phyloP scores from a whole-genome alignment of 2,329 filamentous ascomycete genomes.

The Penicillium sp. region DNA sequence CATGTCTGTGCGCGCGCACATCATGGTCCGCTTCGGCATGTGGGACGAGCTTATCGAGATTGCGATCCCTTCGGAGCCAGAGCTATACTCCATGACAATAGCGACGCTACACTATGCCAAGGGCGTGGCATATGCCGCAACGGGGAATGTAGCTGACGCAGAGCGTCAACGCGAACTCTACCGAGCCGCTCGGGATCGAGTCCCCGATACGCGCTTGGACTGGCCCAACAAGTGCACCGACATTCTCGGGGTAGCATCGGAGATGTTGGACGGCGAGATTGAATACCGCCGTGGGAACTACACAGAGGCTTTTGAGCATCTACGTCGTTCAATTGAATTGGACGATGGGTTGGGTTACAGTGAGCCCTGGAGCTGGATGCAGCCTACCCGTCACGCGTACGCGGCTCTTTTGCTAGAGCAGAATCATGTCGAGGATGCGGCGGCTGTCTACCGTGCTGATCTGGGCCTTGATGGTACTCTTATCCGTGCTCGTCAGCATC shows the following conservation, averaged over 20 bases:
- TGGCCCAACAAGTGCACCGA: slow-evolving; percentile 67
- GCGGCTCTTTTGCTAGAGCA: slow-evolving; percentile 69
- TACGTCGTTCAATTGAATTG: slow-evolving; percentile 57
- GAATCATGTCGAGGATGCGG: slow-evolving; percentile 56
- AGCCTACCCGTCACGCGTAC: slow-evolving; percentile 68
- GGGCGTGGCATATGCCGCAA: slow-evolving; percentile 65
- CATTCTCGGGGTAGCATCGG: slow-evolving; percentile 60
- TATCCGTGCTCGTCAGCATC: slow-evolving; percentile 65
- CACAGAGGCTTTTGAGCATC: slow-evolving; percentile 57
- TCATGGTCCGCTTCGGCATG: slow-evolving; percentile 68
- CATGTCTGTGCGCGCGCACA: slow-evolving; percentile 65
- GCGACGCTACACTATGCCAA: slow-evolving; percentile 68
- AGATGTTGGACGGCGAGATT: slow-evolving; percentile 72
- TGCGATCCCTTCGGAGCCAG: slow-evolving; percentile 55
- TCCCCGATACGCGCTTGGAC: slow-evolving; percentile 61
- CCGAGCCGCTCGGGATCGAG: slow-evolving; percentile 48
- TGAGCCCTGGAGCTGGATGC: slow-evolving; percentile 80
- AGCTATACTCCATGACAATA: slow-evolving; percentile 67
- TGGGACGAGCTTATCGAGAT: slow-evolving; percentile 67
- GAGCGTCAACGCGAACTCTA: slow-evolving; percentile 54
- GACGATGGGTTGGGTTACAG: slow-evolving; percentile 67
- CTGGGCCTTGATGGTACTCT: slow-evolving; percentile 60
- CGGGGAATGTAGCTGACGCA: slow-evolving; percentile 56
- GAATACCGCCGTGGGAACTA: slow-evolving; percentile 65
- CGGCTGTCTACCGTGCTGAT: slow-evolving; percentile 60